phyloP scores from a whole-genome alignment of 768 basidiomycete species.

The Royoungia palumana region DNA sequence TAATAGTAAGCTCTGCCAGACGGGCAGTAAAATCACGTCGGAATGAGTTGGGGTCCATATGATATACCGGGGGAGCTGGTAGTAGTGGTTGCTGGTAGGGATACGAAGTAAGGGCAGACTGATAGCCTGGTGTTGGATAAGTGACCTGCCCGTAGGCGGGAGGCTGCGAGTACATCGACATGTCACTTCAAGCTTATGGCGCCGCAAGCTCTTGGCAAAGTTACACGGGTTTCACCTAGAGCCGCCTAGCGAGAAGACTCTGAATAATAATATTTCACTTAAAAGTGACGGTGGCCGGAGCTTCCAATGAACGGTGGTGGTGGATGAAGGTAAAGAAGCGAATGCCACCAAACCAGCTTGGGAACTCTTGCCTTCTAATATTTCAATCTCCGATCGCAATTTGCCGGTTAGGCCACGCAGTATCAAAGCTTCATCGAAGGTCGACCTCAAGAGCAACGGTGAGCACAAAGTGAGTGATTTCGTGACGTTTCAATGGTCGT shows the following conservation, averaged over 20 bases:
- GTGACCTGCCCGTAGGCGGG: conserved; percentile 55
- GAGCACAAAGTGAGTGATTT: conserved; percentile 28
- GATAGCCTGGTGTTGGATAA: conserved; percentile 48
- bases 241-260: conserved; percentile 28
- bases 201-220: conserved; percentile 29
- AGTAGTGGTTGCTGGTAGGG: conserved; percentile 48
- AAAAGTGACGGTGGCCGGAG: conserved; percentile 41
- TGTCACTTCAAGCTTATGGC: conserved; percentile 41
- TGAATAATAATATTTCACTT: conserved; percentile 49
- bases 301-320: conserved; percentile 41
- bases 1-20: conserved; percentile 82
- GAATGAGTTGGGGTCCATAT: conserved; percentile 66
- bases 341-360: conserved; percentile 18
- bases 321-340: conserved; percentile 45
- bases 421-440: background rate
- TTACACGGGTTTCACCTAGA: conserved; percentile 34
- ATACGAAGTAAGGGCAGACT: conserved; percentile 42
- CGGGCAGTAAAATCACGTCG: conserved; percentile 74
- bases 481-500: background rate
- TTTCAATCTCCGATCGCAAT: conserved; percentile 38
- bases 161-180: conserved; percentile 65
- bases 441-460: conserved; percentile 26
- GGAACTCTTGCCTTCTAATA: conserved; percentile 23
- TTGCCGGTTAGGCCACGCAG: conserved; percentile 18
- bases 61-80: conserved; percentile 40